These are phyloP conservation scores for Babesia caballi DNA, from an alignment of 169 alveolate genomes.

Conservation along the genomic window DNA sequence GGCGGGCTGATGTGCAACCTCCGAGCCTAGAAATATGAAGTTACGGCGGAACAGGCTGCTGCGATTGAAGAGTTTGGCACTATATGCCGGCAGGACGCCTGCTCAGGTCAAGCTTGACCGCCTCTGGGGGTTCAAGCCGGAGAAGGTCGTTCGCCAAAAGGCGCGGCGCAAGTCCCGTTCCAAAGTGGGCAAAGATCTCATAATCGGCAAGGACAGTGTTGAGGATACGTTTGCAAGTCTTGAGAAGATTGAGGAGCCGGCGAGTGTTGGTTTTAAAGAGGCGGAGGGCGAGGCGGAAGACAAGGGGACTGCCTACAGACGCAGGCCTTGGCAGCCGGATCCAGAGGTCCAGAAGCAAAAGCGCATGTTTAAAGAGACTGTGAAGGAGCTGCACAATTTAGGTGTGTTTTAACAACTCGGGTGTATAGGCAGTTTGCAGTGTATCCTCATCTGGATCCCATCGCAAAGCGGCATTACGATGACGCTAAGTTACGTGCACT, in stretches of 20 bases:
- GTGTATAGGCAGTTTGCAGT: slow-evolving; percentile 1
- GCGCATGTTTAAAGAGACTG: slow-evolving; percentile 44
- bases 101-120: slow-evolving; percentile 40
- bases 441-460: slow-evolving; percentile 64
- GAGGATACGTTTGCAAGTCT: not conserved
- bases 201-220: not conserved
- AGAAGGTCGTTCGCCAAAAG: slow-evolving; percentile 1
- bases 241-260: not conserved
- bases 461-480: slow-evolving; percentile 58
- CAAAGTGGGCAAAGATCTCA: not conserved
- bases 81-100: slow-evolving; percentile 34
- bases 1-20: slow-evolving; percentile 17
- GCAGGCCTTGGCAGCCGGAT: slow-evolving; percentile 27
- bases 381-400: slow-evolving; percentile 40
- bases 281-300: not conserved
- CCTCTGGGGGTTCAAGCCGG: slow-evolving; percentile 59
- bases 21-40: not conserved
- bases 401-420: not conserved
- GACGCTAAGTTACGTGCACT: slow-evolving; percentile 50
- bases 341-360: slow-evolving; percentile 26
- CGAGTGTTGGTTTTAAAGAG: not conserved
- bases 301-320: not conserved
- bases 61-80: slow-evolving; percentile 22
- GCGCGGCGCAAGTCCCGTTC: not conserved
- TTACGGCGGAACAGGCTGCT: slow-evolving; percentile 16